Evolutionary conservation across 129 eudicot genomes (phyloP).

Genomic region (Flaveria sonorensis): DNA sequence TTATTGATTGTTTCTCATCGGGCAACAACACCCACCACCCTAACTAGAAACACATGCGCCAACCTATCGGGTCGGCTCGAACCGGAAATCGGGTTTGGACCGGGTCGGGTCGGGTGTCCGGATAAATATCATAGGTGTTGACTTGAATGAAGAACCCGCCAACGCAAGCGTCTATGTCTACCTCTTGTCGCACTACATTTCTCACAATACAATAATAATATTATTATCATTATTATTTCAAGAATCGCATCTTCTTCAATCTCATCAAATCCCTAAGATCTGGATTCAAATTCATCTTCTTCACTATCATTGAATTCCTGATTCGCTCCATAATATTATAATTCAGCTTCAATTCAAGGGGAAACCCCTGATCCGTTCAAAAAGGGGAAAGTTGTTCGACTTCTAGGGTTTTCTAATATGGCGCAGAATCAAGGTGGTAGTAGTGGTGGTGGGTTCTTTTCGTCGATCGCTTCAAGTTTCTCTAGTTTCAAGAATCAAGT

Average conservation of each 20-base stretch:
- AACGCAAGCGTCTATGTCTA: background rate
- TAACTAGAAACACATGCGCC: no score
- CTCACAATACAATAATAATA: background rate
- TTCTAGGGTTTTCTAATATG: conserved; percentile 43
- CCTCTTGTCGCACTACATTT: background rate
- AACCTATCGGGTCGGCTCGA: no score
- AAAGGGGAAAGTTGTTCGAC: conserved; percentile 20
- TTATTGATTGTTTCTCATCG: no score
- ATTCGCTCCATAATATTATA: no score
- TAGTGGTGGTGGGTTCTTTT: conserved; percentile 51
- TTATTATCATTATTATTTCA: background rate
- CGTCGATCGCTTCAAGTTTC: conserved; percentile 58
- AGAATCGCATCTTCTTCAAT: conserved; percentile 1
- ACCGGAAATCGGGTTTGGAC: background rate
- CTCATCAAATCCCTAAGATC: conserved; percentile 22
- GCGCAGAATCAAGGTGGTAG: conserved; percentile 47
- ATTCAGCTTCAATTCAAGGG: no score
- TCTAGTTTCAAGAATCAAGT: conserved; percentile 56
- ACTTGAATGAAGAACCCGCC: conserved; percentile 6
- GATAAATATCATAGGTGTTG: background rate
- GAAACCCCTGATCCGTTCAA: conserved; percentile 9
- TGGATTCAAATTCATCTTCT: conserved; percentile 23
- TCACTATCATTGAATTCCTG: background rate
- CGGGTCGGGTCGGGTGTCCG: background rate
- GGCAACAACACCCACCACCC: no score